These are phyloP conservation scores for Lactarius evosmus DNA, from an alignment of 768 basidiomycete genomes.

Conservation along the genomic window DNA sequence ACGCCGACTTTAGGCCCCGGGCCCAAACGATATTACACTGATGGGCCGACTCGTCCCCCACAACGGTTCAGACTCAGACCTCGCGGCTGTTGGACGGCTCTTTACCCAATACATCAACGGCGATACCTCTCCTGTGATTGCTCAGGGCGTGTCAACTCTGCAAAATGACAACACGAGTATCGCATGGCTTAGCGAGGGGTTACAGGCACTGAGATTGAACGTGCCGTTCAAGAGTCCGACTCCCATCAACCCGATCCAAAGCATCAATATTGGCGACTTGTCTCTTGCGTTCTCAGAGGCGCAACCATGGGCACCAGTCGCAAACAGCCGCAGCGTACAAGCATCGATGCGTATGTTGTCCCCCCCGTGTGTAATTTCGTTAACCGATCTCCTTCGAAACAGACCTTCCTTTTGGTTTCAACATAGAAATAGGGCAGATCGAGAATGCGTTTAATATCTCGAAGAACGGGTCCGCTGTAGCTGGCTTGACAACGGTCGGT, in stretches of 20 bases:
- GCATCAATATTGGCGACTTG: conserved; percentile 61
- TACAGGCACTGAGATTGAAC: conserved; percentile 52
- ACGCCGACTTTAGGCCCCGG: conserved; percentile 42
- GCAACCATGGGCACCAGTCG: conserved; percentile 55
- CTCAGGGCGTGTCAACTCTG: conserved; percentile 55
- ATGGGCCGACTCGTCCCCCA: conserved; percentile 56
- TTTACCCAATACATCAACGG: conserved; percentile 74
- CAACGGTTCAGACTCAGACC: conserved; percentile 39
- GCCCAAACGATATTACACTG: conserved; percentile 57
- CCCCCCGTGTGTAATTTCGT: neutral
- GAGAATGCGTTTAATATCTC: conserved; percentile 63
- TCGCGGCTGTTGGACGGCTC: conserved; percentile 53
- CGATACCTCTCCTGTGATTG: conserved; percentile 53
- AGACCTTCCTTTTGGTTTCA: conserved; percentile 74
- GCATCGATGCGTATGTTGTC: conserved; percentile 50
- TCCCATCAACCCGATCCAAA: conserved; percentile 59
- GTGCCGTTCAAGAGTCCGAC: conserved; percentile 57
- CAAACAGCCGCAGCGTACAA: conserved; percentile 55
- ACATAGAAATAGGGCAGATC: conserved; percentile 54
- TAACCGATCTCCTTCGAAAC: conserved; percentile 1
- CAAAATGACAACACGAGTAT: conserved; percentile 55
- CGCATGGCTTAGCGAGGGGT: conserved; percentile 63
- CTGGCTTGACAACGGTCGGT: conserved; percentile 56
- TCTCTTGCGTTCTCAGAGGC: conserved; percentile 52
- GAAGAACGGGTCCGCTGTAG: conserved; percentile 49